These are phyloP conservation scores for Globisporangium orthogonon DNA, from an alignment of 352 stramenopile genomes.

Conservation along the genomic window DNA sequence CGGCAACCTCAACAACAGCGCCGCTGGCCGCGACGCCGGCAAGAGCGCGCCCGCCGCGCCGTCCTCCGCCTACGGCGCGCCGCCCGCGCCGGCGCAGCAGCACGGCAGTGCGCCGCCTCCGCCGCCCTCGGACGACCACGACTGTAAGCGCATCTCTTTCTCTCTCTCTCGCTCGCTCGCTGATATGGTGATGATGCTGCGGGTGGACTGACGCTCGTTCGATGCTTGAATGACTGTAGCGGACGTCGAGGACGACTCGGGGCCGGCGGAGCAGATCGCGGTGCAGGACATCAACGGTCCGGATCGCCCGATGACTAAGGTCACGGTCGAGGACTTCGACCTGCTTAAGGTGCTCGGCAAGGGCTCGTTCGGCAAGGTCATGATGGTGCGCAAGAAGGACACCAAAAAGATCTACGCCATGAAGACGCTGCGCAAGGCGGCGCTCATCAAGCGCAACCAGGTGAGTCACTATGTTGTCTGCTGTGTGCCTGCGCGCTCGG, in stretches of 20 bases:
- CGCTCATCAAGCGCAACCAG: slow-evolving; percentile 92
- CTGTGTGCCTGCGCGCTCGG: neutral
- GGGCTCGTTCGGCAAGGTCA: slow-evolving; percentile 94
- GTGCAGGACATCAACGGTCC: slow-evolving; percentile 79
- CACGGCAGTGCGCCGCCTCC: slow-evolving; percentile 2
- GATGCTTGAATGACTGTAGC: slow-evolving; percentile 19
- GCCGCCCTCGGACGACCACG: slow-evolving; percentile 29
- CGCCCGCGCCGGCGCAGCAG: slow-evolving; percentile 8
- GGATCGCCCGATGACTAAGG: slow-evolving; percentile 62
- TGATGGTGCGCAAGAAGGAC: slow-evolving; percentile 94
- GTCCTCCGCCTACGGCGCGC: slow-evolving; percentile 19
- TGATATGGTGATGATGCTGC: neutral
- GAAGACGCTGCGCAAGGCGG: slow-evolving; percentile 93
- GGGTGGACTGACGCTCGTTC: neutral
- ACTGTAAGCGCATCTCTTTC: slow-evolving; percentile 36
- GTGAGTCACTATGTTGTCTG: slow-evolving; percentile 1
- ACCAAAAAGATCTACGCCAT: slow-evolving; percentile 93
- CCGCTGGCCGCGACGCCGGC: slow-evolving; percentile 45
- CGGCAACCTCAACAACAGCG: slow-evolving; percentile 26
- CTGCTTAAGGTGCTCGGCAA: slow-evolving; percentile 93
- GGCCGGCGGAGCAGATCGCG: slow-evolving; percentile 65
- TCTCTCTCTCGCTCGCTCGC: neutral
- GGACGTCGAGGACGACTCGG: slow-evolving; percentile 77
- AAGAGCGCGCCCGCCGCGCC: slow-evolving; percentile 71
- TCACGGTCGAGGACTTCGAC: slow-evolving; percentile 91